phyloP scores from a whole-genome alignment of 2,329 filamentous ascomycete species.

The Xylaria sp. region DNA sequence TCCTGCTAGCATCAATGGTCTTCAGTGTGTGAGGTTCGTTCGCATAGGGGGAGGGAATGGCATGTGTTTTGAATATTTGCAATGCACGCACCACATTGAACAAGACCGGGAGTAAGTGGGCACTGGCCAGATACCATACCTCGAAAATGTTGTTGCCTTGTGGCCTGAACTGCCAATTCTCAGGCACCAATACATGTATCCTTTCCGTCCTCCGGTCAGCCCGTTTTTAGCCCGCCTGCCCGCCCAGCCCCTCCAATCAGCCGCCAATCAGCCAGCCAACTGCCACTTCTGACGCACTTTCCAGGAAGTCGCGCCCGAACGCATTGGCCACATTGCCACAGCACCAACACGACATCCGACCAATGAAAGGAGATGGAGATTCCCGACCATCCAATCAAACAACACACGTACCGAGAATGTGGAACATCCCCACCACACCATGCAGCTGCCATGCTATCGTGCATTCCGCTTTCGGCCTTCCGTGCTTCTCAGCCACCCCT shows the following conservation, averaged over 20 bases:
- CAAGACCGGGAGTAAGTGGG: too few species aligned
- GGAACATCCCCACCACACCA: not conserved
- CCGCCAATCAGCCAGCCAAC: too few species aligned
- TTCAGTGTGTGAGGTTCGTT: not conserved
- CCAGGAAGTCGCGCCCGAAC: constrained; percentile 17
- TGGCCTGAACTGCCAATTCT: not conserved
- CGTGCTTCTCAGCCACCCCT: not conserved
- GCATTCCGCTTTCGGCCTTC: not conserved
- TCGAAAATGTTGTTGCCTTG: constrained; percentile 1
- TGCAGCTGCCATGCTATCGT: not conserved
- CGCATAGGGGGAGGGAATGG: constrained; percentile 10
- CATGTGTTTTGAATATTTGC: not conserved
- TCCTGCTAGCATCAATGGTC: constrained; percentile 3
- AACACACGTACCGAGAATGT: constrained; percentile 2
- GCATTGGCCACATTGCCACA: constrained; percentile 11
- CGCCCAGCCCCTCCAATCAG: too few species aligned
- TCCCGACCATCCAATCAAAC: constrained; percentile 13
- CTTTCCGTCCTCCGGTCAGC: not conserved
- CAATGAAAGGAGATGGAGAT: constrained; percentile 13
- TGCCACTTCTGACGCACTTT: too few species aligned
- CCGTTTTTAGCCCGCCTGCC: not conserved
- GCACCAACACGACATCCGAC: not conserved
- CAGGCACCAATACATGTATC: constrained; percentile 20
- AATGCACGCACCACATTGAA: too few species aligned
- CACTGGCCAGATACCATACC: constrained; percentile 24